Evolutionary conservation across 257 asterid species (phyloP).

Genomic region (Haberlea rhodopensis): DNA sequence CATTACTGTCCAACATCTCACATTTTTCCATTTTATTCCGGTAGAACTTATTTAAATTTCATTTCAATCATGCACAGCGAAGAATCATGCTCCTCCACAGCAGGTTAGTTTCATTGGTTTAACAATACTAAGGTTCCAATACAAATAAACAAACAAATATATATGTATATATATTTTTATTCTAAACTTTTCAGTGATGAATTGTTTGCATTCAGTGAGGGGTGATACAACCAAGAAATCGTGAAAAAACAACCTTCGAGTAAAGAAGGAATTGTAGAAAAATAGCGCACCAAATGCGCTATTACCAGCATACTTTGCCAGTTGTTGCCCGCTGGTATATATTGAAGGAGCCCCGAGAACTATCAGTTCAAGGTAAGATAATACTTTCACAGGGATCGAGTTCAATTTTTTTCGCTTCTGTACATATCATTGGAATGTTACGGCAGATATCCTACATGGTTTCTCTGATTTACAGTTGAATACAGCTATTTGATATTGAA

Average conservation of each 20-base stretch:
- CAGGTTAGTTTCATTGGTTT: conserved; percentile 59
- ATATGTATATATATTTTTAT: conserved; percentile 6
- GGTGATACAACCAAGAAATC: conserved; percentile 38
- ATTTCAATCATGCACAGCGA: conserved; percentile 48
- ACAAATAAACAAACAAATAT: too few relatives aligned
- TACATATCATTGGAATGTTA: too few relatives aligned
- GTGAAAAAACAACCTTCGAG: conserved; percentile 18
- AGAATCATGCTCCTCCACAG: conserved; percentile 67
- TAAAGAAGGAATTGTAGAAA: too few relatives aligned
- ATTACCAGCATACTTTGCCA: not conserved
- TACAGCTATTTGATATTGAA: too few relatives aligned
- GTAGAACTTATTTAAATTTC: conserved; percentile 26
- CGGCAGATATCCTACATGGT: too few relatives aligned
- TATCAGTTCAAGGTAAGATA: too few relatives aligned
- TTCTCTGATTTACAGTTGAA: too few relatives aligned
- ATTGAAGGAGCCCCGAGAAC: not conserved
- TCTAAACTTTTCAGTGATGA: conserved; percentile 19
- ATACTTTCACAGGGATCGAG: too few relatives aligned
- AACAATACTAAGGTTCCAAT: not conserved
- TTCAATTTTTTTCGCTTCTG: not conserved
- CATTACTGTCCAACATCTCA: conserved; percentile 19
- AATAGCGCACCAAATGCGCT: too few relatives aligned
- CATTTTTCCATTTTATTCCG: conserved; percentile 17
- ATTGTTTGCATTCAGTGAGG: conserved; percentile 38
- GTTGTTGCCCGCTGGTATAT: not conserved